phyloP scores from a whole-genome alignment of 2,329 filamentous ascomycete species.

The Colletotrichum simmondsii region DNA sequence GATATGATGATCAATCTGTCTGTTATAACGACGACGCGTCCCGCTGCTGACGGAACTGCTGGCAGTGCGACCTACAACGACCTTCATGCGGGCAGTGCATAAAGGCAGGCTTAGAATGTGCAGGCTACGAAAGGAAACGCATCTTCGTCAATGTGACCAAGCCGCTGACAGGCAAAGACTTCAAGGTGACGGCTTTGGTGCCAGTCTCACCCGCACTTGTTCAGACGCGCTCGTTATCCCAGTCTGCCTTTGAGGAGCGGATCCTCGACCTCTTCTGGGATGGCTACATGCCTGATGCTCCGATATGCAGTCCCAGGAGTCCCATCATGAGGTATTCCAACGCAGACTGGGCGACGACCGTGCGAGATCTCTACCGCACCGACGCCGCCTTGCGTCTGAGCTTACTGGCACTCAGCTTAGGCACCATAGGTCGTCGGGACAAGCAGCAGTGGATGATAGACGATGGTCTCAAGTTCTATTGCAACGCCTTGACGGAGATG shows the following conservation, averaged over 20 bases:
- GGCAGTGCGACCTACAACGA: constrained; percentile 35
- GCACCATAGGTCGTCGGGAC: constrained; percentile 36
- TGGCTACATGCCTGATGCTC: constrained; percentile 30
- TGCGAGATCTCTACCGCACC: constrained; percentile 35
- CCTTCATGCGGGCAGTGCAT: constrained; percentile 36
- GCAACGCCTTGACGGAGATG: constrained; percentile 32
- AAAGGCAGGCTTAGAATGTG: constrained; percentile 32
- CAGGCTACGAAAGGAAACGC: constrained; percentile 34
- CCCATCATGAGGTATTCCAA: constrained; percentile 14
- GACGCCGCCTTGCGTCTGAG: constrained; percentile 33
- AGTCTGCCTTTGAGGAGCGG: constrained; percentile 32
- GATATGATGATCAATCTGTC: not conserved
- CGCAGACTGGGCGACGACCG: constrained; percentile 37
- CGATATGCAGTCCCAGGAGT: not conserved
- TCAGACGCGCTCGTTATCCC: constrained; percentile 11
- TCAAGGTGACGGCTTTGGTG: not conserved
- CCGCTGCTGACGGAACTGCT: not conserved
- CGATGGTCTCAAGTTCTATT: constrained; percentile 38
- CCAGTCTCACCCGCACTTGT: not conserved
- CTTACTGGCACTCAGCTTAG: constrained; percentile 37
- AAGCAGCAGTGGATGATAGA: constrained; percentile 34
- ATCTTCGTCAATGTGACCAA: constrained; percentile 35
- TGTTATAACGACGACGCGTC: not conserved
- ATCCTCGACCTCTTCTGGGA: constrained; percentile 35
- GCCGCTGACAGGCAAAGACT: not conserved